Evolutionary conservation across 1,139 yeast species (phyloP).

Genomic region (Saccharomyces hybrid): DNA sequence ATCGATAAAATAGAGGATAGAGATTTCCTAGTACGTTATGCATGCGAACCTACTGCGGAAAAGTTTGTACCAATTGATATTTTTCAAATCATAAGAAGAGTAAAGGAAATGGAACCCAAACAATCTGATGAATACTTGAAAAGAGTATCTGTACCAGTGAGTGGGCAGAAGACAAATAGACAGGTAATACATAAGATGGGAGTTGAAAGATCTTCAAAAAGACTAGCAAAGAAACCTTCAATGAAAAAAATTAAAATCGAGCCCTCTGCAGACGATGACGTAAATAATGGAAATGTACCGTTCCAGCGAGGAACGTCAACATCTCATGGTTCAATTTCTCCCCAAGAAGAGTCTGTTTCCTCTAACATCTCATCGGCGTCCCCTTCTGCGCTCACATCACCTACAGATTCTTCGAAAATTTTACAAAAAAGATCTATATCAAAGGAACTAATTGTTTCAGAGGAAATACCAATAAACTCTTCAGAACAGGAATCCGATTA

Average conservation of each 20-base stretch:
- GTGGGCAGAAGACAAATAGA: background rate
- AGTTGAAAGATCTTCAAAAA: conserved; percentile 5
- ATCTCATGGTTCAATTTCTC: background rate
- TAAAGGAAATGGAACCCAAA: conserved; percentile 19
- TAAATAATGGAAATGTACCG: background rate
- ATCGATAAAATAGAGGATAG: conserved; percentile 7
- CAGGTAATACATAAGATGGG: conserved; percentile 2
- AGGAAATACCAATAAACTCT: background rate
- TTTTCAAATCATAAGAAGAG: conserved; percentile 13
- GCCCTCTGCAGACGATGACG: background rate
- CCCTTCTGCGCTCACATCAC: background rate
- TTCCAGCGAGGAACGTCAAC: background rate
- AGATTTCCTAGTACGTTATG: conserved; percentile 19
- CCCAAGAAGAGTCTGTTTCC: background rate
- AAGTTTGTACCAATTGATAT: conserved; percentile 23
- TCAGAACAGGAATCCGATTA: background rate
- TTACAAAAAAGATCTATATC: background rate
- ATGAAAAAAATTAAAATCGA: conserved; percentile 10
- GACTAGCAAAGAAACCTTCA: conserved; percentile 2
- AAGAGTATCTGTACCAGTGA: conserved; percentile 14
- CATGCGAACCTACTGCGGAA: conserved; percentile 26
- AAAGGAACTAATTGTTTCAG: background rate
- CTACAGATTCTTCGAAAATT: background rate
- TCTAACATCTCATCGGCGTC: background rate
- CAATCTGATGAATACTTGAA: conserved; percentile 23